Conservation (phyloP, 2,329 filamentous ascomycete genomes). For the Leptographium radiaticola region DNA sequence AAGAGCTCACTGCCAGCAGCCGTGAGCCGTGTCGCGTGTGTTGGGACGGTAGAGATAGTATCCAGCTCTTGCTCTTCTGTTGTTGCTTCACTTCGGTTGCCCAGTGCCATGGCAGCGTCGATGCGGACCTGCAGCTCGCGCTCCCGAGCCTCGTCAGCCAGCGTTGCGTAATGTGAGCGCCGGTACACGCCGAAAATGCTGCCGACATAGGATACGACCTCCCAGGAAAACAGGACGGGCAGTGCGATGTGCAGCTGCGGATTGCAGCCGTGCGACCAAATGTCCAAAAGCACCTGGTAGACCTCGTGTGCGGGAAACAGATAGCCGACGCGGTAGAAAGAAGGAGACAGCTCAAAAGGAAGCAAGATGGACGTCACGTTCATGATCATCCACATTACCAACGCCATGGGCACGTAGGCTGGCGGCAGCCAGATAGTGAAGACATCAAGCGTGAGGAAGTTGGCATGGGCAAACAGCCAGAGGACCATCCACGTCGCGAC, state of each 20-base stretch:
- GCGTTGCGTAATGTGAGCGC: constrained; percentile 17
- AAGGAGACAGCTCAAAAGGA: constrained; percentile 27
- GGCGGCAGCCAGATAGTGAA: constrained; percentile 26
- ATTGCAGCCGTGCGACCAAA: constrained; percentile 29
- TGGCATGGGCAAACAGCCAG: constrained; percentile 20
- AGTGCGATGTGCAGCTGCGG: constrained; percentile 24
- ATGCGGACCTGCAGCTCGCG: constrained; percentile 15
- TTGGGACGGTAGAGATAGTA: background rate
- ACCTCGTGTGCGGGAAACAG: constrained; percentile 25
- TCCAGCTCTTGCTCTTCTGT: background rate
- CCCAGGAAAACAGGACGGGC: constrained; percentile 28
- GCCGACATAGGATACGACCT: constrained; percentile 14
- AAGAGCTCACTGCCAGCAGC: background rate
- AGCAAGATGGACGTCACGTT: constrained; percentile 28
- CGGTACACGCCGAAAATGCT: constrained; percentile 17
- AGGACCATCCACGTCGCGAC: constrained; percentile 17
- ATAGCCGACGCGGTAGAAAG: constrained; percentile 27
- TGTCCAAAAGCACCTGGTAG: constrained; percentile 26
- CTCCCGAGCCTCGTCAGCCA: constrained; percentile 15
- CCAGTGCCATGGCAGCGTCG: constrained; percentile 15
- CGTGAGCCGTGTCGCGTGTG: background rate
- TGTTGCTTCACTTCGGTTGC: constrained; percentile 6
- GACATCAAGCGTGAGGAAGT: constrained; percentile 27
- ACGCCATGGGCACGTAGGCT: constrained; percentile 21
- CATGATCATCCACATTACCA: constrained; percentile 27